Conservation (phyloP, 192 early-diverging fungal species). For the Coemansia erecta region DNA sequence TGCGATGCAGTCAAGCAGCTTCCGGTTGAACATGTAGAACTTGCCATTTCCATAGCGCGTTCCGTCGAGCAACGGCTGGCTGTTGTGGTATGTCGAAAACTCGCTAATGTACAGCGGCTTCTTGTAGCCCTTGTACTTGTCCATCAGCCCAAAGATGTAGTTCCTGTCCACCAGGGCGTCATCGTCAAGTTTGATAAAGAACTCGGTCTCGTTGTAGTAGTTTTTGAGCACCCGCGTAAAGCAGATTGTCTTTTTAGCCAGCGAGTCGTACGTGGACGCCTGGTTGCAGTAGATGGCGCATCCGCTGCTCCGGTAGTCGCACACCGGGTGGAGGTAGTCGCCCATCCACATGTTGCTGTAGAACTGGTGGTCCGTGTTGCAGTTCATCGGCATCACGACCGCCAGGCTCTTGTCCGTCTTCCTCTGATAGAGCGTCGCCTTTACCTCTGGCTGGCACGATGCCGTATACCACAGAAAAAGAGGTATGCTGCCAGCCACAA, state of each 20-base stretch:
- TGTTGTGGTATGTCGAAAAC: conserved; percentile 8
- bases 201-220: conserved; percentile 15
- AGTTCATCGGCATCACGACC: conserved; percentile 24
- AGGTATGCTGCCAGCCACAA: not conserved
- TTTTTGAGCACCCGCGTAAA: conserved; percentile 21
- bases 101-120: conserved; percentile 29
- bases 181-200: conserved; percentile 40
- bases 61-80: not conserved
- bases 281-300: conserved; percentile 26
- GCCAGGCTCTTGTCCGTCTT: conserved; percentile 5
- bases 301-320: conserved; percentile 19
- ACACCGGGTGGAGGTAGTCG: conserved; percentile 25
- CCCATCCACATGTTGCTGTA: conserved; percentile 31
- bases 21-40: conserved; percentile 19
- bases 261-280: conserved; percentile 14
- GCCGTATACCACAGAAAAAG: not conserved
- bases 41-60: conserved; percentile 9
- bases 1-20: conserved; percentile 6
- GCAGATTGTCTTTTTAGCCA: conserved; percentile 31
- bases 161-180: conserved; percentile 21
- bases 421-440: not conserved
- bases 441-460: not conserved
- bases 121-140: conserved; percentile 8
- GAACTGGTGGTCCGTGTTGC: conserved; percentile 27
- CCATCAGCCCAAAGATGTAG: conserved; percentile 16